A percentile compares a stretch with the other conserved stretches of the same genome.
Evolutionary conservation across 768 basidiomycete genomes (phyloP).

Genomic region (Panaeolus papilionaceus): DNA sequence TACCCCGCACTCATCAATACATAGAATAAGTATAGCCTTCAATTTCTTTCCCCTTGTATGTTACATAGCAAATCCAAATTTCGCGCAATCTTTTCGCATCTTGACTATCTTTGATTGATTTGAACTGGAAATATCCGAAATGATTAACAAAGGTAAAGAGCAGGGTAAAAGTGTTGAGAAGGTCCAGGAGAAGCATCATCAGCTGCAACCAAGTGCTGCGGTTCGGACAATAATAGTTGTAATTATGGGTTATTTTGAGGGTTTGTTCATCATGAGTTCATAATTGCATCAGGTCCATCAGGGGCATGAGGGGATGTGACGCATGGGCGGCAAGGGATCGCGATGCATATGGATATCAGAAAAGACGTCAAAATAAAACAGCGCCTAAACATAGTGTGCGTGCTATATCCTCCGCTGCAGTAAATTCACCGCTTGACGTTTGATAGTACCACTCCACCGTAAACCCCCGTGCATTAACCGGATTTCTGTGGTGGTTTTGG

Average conservation of each 20-base stretch:
- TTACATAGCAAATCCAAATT: neutral
- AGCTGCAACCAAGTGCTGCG: neutral
- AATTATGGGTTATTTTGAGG: neutral
- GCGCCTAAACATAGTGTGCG: slow-evolving; percentile 1
- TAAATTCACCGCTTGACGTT: neutral
- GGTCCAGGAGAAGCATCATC: neutral
- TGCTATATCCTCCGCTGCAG: neutral
- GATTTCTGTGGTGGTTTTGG: too few species aligned
- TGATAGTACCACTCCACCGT: neutral
- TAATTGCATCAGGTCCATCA: neutral
- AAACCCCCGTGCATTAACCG: too few species aligned
- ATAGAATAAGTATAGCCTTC: slow-evolving; percentile 6
- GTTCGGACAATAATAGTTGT: neutral
- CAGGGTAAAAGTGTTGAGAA: neutral
- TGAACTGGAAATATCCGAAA: neutral
- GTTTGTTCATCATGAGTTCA: neutral
- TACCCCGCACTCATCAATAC: neutral
- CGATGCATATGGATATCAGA: neutral
- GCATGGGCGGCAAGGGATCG: neutral
- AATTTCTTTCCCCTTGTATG: neutral
- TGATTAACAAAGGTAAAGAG: neutral
- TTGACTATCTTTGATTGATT: slow-evolving; percentile 9
- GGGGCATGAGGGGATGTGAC: neutral
- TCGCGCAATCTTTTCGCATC: neutral
- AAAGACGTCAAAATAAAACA: neutral